Evolutionary conservation across 2,329 filamentous ascomycete genomes (phyloP), one percentile per base, ranked within the genome.

Genomic region (Trichoderma asperellum): DNA sequence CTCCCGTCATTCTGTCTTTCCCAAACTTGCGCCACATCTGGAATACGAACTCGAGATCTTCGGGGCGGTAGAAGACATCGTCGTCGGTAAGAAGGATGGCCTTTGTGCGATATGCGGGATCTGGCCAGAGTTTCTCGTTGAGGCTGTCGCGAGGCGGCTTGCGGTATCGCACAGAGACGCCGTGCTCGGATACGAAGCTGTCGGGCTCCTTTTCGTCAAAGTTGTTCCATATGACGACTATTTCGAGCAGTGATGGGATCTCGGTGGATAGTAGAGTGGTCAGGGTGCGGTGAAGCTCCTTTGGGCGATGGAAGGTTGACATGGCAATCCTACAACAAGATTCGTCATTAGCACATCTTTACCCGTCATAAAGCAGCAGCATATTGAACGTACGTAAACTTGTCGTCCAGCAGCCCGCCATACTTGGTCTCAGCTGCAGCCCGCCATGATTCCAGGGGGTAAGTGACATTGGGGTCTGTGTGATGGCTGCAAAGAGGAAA

Each of bases 21-120:
- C 80, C 80, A 53, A 79, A 80, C 68, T 79, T 76, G 71, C 80
- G 79, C 80, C 80, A 82, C 16, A 76, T 74, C 62, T 81, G 79
- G 65, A 82, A 82, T 27, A 77, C 78, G n/a, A 80, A 82, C 14
- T 81, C 80, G 18, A 81, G 76, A 57, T 82, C 80, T 3, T 71
- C 68, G 24, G 80, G 80, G 34, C 76, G 73, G 72, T 79, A 81
- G 72, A 78, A 81, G 21, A 81, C 78, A 68, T 82, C 80, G 68
- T 81, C 80, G 53, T 82, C 80, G 21, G 77, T 78, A 11, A 81
- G 75, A 27, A 82, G 77, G n/a, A 82, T 76, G 14, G 80, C 80
- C 62, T 81, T 75, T 21, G 80, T 81, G 57, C 76, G 71, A 71
- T 79, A 81, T 1, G 73, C 72, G 5, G 79, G 76, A 34, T 81